phyloP scores from a whole-genome alignment of 2,329 filamentous ascomycete species.

The Penicillium oxalicum region DNA sequence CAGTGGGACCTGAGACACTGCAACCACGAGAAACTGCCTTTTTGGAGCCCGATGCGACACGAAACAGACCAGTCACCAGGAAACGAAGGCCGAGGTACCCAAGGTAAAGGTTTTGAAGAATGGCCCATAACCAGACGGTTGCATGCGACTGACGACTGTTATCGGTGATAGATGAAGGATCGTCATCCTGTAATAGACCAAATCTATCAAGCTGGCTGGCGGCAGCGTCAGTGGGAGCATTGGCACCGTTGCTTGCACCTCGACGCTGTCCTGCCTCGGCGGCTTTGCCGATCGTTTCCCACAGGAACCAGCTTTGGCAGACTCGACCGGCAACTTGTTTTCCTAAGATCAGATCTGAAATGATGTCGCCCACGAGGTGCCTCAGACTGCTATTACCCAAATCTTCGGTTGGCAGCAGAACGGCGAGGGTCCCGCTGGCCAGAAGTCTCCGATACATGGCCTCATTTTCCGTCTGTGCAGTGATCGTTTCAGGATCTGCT shows the following conservation, averaged over 20 bases:
- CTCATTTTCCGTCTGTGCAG: constrained; percentile 70
- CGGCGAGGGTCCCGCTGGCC: constrained; percentile 72
- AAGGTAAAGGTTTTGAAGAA: constrained; percentile 48
- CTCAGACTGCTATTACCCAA: constrained; percentile 81
- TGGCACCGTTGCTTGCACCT: constrained; percentile 2
- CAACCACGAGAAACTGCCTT: constrained; percentile 28
- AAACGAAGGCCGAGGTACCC: constrained; percentile 60
- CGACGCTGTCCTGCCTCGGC: constrained; percentile 13
- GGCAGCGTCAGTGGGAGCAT: constrained; percentile 14
- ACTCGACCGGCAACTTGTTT: constrained; percentile 73
- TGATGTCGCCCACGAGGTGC: constrained; percentile 75
- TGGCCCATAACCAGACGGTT: constrained; percentile 44
- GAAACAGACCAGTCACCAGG: constrained; percentile 58
- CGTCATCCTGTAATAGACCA: constrained; percentile 46
- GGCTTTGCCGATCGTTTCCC: constrained; percentile 73
- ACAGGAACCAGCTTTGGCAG: constrained; percentile 83
- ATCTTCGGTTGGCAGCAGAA: constrained; percentile 87
- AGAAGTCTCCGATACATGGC: constrained; percentile 78
- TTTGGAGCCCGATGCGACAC: constrained; percentile 59
- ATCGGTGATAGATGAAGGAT: constrained; percentile 21
- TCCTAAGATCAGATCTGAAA: constrained; percentile 84
- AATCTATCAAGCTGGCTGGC: constrained; percentile 50
- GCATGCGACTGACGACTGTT: constrained; percentile 31
- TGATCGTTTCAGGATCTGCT: constrained; percentile 46
- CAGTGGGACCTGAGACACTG: constrained; percentile 23